These are phyloP conservation scores for Tylopilus felleus DNA, from an alignment of 768 basidiomycete genomes.

Conservation along the genomic window DNA sequence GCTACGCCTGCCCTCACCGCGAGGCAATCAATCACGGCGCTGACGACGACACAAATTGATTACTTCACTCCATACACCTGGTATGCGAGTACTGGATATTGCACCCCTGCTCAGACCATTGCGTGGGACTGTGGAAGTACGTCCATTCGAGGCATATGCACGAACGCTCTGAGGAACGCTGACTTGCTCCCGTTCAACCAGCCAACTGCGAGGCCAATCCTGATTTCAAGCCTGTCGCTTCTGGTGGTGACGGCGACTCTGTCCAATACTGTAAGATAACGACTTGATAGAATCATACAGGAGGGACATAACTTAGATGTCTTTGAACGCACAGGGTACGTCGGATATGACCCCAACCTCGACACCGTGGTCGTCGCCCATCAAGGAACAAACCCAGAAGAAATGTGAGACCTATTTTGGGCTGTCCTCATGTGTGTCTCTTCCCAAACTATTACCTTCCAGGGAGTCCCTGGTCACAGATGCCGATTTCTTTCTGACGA, in stretches of 20 bases:
- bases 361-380: constrained; percentile 37
- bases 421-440: not conserved
- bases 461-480: constrained; percentile 43
- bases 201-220: constrained; percentile 48
- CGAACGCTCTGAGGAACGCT: not conserved
- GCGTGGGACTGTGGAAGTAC: constrained; percentile 56
- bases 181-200: constrained; percentile 11
- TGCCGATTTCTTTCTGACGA: constrained; percentile 33
- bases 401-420: constrained; percentile 23
- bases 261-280: constrained; percentile 41
- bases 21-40: constrained; percentile 38
- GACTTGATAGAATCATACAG: not conserved
- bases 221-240: constrained; percentile 44
- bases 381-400: constrained; percentile 32
- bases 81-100: constrained; percentile 53
- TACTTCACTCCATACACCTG: constrained; percentile 46
- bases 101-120: constrained; percentile 39
- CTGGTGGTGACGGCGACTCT: constrained; percentile 43
- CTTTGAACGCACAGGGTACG: constrained; percentile 40
- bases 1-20: constrained; percentile 27
- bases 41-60: constrained; percentile 40
- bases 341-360: constrained; percentile 46
- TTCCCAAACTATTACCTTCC: not conserved
- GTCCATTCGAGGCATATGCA: constrained; percentile 11
- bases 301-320: not conserved